Evolutionary conservation across 306 rosid genomes (phyloP), one percentile per base, ranked within the genome.

Genomic region (Quercus rubra): DNA sequence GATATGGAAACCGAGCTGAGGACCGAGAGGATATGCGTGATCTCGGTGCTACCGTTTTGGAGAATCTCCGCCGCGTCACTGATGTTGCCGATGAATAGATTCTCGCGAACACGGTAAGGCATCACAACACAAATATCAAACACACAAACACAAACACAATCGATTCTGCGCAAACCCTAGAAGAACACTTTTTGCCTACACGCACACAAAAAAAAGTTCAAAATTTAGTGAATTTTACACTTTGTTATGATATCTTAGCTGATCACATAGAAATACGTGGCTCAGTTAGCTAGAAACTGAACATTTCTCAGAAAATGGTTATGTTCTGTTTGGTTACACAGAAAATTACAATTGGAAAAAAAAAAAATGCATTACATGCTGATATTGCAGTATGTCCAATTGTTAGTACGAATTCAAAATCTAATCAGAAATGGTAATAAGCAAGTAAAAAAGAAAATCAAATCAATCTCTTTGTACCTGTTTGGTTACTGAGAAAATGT

Each of bases 51-150:
- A 69, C 74, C 90, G 71, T 85, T 88, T 83, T 88, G 87, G 69
- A 93, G 96, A 74, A 91, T 57, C 69, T 85, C 92, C 0, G 93
- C 97, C 0, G 98, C 99, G 76, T 89, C 94, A 43, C 90, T 49
- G 74, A 95, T 93, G 90, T 91, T 80, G 30, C 99, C 91, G 73
- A 95, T 93, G 78, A 88, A 90, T 4, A 95, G 92, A 75, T 87
- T 92, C 75, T 91, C 94, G 0, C 99, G 93, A 7, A 95, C 98
- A 1, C 71, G 85, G 87, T 91, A 83, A 63, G 98, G 98, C 99
- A 95, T 95, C 78, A 57, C 82, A 66, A 61, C 76, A 21, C 12
- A 41, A 41, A 38, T 2, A 41, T 41, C 46, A 41, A 12, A 8
- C 43, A 6, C 46, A 38, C 43, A 6, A 38, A 33, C 46, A 38